A percentile compares a stretch with the other conserved stretches of the same genome.
Evolutionary conservation across 495 filamentous ascomycete genomes (phyloP).

Genomic region (Penicillium steckii): DNA sequence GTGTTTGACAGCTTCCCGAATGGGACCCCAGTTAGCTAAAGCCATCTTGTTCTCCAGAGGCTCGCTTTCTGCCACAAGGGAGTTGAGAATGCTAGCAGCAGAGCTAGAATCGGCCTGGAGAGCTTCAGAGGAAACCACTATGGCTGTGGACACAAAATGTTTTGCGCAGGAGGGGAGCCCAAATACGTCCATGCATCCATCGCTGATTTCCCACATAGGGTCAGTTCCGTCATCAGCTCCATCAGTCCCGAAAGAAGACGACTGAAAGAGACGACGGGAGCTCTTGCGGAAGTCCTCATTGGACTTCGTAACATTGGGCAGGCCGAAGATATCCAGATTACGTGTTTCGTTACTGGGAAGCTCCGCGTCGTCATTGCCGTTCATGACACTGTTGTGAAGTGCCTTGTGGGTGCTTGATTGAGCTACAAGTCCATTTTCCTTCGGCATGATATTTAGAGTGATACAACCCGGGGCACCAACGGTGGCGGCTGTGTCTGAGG

Average conservation of each 20-base stretch:
- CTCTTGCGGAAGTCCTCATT: neutral
- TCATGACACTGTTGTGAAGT: neutral
- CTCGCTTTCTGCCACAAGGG: neutral
- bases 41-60: neutral
- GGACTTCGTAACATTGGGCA: neutral
- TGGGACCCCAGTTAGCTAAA: neutral
- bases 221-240: neutral
- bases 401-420: neutral
- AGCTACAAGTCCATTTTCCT: neutral
- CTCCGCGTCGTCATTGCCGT: neutral
- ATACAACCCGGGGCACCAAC: neutral
- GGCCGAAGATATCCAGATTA: neutral
- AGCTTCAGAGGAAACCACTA: neutral
- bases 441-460: neutral
- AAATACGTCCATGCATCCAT: neutral
- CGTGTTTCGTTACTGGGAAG: neutral
- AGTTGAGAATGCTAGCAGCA: neutral
- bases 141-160: neutral
- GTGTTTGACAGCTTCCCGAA: neutral
- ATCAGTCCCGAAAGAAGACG: neutral
- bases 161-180: neutral
- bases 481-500: no score
- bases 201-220: neutral
- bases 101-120: no score
- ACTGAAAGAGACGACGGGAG: neutral